Base-by-base conservation (phyloP, 2,329 filamentous ascomycete species). In the Phaeosphaeria sp. region DNA sequence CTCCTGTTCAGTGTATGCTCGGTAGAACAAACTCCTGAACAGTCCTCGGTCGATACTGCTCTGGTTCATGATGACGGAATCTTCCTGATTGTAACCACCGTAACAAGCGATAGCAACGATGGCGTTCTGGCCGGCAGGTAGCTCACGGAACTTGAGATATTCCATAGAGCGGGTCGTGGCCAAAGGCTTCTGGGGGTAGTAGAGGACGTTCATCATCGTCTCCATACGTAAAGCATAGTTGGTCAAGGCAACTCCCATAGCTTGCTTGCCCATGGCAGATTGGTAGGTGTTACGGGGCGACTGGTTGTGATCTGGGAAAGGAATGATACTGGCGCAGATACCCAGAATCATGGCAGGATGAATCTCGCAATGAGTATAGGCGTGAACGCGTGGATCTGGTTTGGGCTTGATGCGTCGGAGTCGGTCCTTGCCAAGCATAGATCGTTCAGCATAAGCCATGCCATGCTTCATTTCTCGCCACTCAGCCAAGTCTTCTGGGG, bases 41-140 rank as follows among this genome's bases (percentile, higher is more conserved):
- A 99, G 84, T 62, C 95, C 95, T 73, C 95, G 91, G 78, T 99
- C 95, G 72, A 99, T 98, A 79, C 93, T 97, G 81, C 93, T 97
- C 82, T 99, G 95, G 79, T 99, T 99, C 95, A 99, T 98, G 72
- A 99, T 97, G 67, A 99, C 94, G 66, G 95, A 99, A 88, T 99
- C 95, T 92, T 99, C 95, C 78, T 99, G 96, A 79, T 99, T 99
- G 83, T 99, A 99, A 59, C 95, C 95, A 53, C 93, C 97, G 80
- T 99, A 99, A 77, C 91, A 96, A 58, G 93, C 89, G 79, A 99
- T 99, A 42, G 95, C 96, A 13, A 99, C 95, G 69, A 99, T 99
- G 20, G 95, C 95, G 73, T 99, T 99, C 77, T 99, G 95, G 2
- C 95, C 95, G 17, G 95, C 95, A 18, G 95, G 95, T 57, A 99